Evolutionary conservation across 306 rosid genomes (phyloP), one percentile per base, ranked within the genome.

Genomic region (Begonia masoniana): DNA sequence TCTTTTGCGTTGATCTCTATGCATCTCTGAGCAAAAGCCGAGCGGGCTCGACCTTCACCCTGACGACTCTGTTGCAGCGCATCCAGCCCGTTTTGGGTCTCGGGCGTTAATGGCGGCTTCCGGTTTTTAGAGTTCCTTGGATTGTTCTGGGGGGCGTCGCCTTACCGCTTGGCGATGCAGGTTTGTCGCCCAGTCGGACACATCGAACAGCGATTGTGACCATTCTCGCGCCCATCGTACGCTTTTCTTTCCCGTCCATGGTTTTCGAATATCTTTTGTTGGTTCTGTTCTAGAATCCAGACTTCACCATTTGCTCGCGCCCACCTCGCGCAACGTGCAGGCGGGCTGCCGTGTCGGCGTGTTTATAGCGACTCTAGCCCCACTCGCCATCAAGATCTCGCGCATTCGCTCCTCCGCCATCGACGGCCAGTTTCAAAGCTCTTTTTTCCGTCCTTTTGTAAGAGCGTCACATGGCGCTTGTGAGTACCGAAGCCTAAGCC

Each of bases 31-130:
- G 23, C 12, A 88, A 64, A 11, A 43, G 54, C 43, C 77, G 56
- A 11, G 72, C 79, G 0, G 62, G 82, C 0, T 82, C 83, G 0
- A 63, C n/a, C 51, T 41, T 74, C 58, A 11, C 97, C 97, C 39
- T 84, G 84, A 88, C 3, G 84, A 68, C 89, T 2, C 95, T 70
- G 23, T n/a, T 88, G 95, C 47, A 88, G 73, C 6, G 93, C 82
- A 0, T 84, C 97, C 97, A 88, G n/a, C 0, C 89, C 87, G 23
- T 84, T 57, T 11, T 77, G n/a, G 97, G 66, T 88, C 97, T n/a
- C 71, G 62, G 2, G 87, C 87, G 8, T 84, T 84, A 15, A 84
- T 52, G 0, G 74, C 69, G 0, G 87, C 95, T n/a, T 0, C 94
- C 95, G 0, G 63, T 60, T 43, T 82, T 84, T 0, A 84, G 43